Percentiles rank a stretch among this genome's conserved stretches.
phyloP scores from a whole-genome alignment of 306 rosid genomes.

The Begonia loranthoides region DNA sequence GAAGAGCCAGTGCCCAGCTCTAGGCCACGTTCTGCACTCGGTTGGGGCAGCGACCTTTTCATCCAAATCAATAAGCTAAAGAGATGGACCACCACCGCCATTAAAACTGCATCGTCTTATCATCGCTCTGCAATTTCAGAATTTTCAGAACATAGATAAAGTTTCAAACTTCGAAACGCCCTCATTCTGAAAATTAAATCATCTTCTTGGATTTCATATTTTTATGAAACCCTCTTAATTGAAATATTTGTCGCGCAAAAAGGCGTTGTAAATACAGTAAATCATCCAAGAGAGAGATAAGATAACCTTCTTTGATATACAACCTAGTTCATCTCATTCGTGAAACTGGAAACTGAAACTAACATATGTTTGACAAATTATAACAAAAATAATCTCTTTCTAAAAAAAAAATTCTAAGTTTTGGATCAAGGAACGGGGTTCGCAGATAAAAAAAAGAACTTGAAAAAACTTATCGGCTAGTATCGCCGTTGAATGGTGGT shows the following conservation, averaged over 20 bases:
- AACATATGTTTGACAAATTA: conserved; percentile 7
- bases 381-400: conserved; percentile 5
- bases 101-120: no score
- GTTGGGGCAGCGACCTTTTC: conserved; percentile 18
- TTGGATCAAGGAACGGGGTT: not conserved
- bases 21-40: not conserved
- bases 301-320: conserved; percentile 10
- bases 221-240: conserved; percentile 87
- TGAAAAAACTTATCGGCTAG: not conserved
- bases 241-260: not conserved
- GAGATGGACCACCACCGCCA: conserved; percentile 3
- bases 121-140: no score
- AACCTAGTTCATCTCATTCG: no score
- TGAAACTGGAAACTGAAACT: no score
- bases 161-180: no score
- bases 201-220: conserved; percentile 13
- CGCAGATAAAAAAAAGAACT: not conserved
- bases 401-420: no score
- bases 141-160: no score
- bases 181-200: no score
- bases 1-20: no score
- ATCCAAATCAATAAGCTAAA: no score
- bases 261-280: no score
- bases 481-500: conserved; percentile 42
- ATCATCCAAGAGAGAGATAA: no score